Evolutionary conservation across 306 rosid genomes (phyloP).

Genomic region (Malus sieversii): DNA sequence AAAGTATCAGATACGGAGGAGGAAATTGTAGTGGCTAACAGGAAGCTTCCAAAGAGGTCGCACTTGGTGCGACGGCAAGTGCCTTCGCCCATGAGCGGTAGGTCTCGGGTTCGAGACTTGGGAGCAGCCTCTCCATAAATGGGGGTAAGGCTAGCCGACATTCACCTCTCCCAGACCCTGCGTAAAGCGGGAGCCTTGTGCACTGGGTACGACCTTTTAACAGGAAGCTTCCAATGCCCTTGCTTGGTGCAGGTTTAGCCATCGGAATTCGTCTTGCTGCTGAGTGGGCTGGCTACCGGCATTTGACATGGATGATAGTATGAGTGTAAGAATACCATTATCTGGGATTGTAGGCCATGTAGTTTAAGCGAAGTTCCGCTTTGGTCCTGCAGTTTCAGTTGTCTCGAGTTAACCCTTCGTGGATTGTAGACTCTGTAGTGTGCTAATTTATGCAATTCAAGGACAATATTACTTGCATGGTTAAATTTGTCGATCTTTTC

Average conservation of each 20-base stretch:
- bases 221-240: constrained; percentile 59
- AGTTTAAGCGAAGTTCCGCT: not conserved
- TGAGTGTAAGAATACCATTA: constrained; percentile 14
- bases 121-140: too few relatives aligned
- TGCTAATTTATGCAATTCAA: not conserved
- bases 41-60: constrained; percentile 55
- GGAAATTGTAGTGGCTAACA: constrained; percentile 18
- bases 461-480: not conserved
- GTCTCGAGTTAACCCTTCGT: not conserved
- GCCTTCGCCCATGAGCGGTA: too few relatives aligned
- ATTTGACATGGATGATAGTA: constrained; percentile 85
- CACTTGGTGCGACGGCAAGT: too few relatives aligned
- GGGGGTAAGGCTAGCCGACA: too few relatives aligned
- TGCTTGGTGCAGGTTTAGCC: constrained; percentile 65
- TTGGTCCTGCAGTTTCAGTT: too few relatives aligned
- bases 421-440: not conserved
- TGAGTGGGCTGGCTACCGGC: constrained; percentile 88
- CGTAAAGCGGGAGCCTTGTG: too few relatives aligned
- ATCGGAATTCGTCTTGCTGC: constrained; percentile 73
- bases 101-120: too few relatives aligned
- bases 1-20: constrained; percentile 35
- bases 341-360: too few relatives aligned
- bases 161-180: too few relatives aligned
- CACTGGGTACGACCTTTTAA: too few relatives aligned
- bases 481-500: too few relatives aligned